A percentile compares a stretch with the other conserved stretches of the same genome.
phyloP scores from a whole-genome alignment of 2,329 filamentous ascomycete species.

The Aspergillus hortae region DNA sequence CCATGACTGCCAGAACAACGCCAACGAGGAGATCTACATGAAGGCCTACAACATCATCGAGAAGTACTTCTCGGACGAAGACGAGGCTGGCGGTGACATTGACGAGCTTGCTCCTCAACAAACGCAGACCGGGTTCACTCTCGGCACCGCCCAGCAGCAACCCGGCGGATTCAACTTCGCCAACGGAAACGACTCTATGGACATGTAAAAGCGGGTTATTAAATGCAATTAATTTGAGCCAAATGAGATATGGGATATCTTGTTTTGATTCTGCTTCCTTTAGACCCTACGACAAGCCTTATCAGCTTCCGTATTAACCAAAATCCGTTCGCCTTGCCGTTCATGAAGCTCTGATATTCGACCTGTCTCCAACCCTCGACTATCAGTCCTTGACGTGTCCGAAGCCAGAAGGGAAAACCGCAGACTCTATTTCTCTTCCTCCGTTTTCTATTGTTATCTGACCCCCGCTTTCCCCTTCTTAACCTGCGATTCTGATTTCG shows the following conservation, averaged over 20 bases:
- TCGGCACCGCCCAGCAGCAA: slow-evolving; percentile 61
- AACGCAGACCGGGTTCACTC: slow-evolving; percentile 72
- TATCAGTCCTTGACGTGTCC: background rate
- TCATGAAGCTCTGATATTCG: background rate
- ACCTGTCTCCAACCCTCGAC: background rate
- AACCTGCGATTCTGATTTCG: too few relatives aligned
- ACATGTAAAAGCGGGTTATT: slow-evolving; percentile 55
- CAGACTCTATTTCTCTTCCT: background rate
- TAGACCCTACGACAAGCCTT: slow-evolving; percentile 8
- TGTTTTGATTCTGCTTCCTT: slow-evolving; percentile 12
- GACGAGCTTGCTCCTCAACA: slow-evolving; percentile 73
- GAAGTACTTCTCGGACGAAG: slow-evolving; percentile 99
- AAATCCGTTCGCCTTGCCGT: background rate
- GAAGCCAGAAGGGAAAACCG: background rate
- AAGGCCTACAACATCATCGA: slow-evolving; percentile 99
- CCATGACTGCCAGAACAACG: slow-evolving; percentile 99
- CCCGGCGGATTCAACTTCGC: slow-evolving; percentile 88
- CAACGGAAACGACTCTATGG: slow-evolving; percentile 68
- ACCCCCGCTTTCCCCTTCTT: too few relatives aligned
- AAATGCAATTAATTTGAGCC: slow-evolving; percentile 13
- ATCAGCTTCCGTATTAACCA: background rate
- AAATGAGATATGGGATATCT: slow-evolving; percentile 10
- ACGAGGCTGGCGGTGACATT: slow-evolving; percentile 73
- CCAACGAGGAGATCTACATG: slow-evolving; percentile 99
- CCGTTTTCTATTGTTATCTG: background rate